phyloP scores from a whole-genome alignment of 805 yeast species.

The Zygosaccharomyces kombuchaensis region DNA sequence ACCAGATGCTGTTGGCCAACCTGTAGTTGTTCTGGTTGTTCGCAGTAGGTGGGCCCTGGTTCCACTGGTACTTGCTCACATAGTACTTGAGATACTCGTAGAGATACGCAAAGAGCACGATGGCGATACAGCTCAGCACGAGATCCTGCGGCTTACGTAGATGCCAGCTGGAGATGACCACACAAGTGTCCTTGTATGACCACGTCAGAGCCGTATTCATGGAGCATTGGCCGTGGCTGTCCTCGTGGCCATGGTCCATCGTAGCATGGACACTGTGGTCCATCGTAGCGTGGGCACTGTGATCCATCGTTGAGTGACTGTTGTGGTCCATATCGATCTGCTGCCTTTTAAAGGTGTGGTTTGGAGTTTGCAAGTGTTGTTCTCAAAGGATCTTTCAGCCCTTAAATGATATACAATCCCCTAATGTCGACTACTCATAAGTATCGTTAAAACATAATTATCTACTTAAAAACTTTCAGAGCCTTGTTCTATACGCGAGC shows the following conservation, averaged over 20 bases:
- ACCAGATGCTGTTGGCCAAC: slow-evolving; percentile 41
- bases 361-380: no score
- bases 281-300: not conserved
- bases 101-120: slow-evolving; percentile 47
- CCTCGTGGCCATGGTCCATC: slow-evolving; percentile 24
- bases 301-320: slow-evolving; percentile 1
- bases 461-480: slow-evolving; percentile 2
- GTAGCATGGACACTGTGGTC: not conserved
- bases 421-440: not conserved
- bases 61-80: slow-evolving; percentile 10
- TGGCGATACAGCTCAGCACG: slow-evolving; percentile 46
- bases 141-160: slow-evolving; percentile 50
- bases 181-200: slow-evolving; percentile 69
- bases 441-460: slow-evolving; percentile 5
- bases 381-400: no score
- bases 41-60: slow-evolving; percentile 6
- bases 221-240: slow-evolving; percentile 40
- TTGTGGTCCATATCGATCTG: not conserved
- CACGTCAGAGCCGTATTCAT: slow-evolving; percentile 77
- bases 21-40: slow-evolving; percentile 7
- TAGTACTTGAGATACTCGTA: slow-evolving; percentile 50
- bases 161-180: slow-evolving; percentile 79
- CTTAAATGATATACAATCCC: not conserved
- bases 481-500: slow-evolving; percentile 5
- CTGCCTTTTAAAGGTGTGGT: no score